Base-by-base conservation (phyloP, 768 basidiomycete species). In the Suillus occidentalis region DNA sequence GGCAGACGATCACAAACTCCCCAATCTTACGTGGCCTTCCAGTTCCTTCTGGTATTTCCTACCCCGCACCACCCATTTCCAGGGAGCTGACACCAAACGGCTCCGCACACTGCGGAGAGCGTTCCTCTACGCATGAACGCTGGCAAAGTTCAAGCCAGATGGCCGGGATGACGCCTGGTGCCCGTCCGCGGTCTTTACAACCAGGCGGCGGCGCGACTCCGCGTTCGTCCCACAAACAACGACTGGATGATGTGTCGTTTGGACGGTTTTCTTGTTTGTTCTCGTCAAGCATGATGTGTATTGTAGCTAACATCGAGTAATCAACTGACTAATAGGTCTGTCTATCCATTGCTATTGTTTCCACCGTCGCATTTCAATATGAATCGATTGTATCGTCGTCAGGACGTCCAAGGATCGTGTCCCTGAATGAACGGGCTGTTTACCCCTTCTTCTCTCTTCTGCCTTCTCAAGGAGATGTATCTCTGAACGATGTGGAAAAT, bases 41-140 rank as follows among this genome's bases (percentile, higher is more conserved):
- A 9, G 69, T 72, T 9, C 75, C 75, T 39, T 18, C 64, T 10
- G 75, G 70, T 0, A 31, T 75, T 45, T 66, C 67, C 4, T 76
- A 76, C 37, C 73, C 75, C 8, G 70, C 63, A 0, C 75, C 75
- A 40, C 76, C 75, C 14, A 61, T 76, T 50, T 67, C 72, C 20
- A 75, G 28, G 28, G 28, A 71, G 0, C 67, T 68, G 18, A 18
- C 62, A 5, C 70, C 65, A 61, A 66, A 59, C 3, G 62, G 49
- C 16, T 60, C 58, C 0, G 50, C 57, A 1, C 34, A 22, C 4
- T 14, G 36, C 1, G 67, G 67, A 36, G 57, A 68, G 6, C 70
- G 76, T 25, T 63, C 62, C 36, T 70, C 76, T 45, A 65, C 67
- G 7, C 76, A 77, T 6, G 67, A 69, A 2, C 74, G 68, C 5